These are phyloP conservation scores for Penicillium cinerascens DNA, from an alignment of 495 filamentous ascomycete species.

Conservation along the genomic window DNA sequence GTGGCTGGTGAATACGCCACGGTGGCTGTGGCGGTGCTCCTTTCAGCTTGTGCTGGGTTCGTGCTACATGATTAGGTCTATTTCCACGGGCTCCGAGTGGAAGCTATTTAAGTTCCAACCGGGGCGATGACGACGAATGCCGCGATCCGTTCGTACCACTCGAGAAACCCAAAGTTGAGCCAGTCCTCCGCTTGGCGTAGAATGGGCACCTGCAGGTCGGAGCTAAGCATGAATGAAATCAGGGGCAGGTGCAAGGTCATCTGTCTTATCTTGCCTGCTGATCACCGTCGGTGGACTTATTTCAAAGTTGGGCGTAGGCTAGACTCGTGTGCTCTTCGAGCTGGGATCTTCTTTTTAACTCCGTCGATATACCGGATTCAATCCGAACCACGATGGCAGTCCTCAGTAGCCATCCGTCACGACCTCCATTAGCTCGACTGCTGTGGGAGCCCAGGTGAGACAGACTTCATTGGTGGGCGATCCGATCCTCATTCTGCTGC, in stretches of 20 bases:
- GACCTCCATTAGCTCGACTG: constrained; percentile 29
- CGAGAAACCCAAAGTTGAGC: not conserved
- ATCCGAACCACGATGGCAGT: constrained; percentile 16
- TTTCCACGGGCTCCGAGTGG: not conserved
- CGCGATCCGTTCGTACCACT: constrained; percentile 15
- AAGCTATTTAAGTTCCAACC: not conserved
- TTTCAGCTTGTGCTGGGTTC: not conserved
- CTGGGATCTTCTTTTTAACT: not conserved
- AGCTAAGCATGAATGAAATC: not conserved
- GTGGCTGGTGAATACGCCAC: constrained; percentile 30
- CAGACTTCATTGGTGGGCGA: not conserved
- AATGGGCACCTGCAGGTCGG: constrained; percentile 9
- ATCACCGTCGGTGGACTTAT: constrained; percentile 3
- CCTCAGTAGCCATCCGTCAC: constrained; percentile 3
- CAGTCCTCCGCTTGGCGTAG: not conserved
- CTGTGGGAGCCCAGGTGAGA: constrained; percentile 40
- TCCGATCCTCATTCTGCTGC: constrained; percentile 1
- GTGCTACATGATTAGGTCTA: not conserved
- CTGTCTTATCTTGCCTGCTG: constrained; percentile 4
- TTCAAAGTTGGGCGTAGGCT: not conserved
- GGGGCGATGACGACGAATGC: constrained; percentile 11
- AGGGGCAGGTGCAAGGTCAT: not conserved
- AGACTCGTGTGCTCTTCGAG: not conserved
- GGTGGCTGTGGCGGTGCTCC: constrained; percentile 14
- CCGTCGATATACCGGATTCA: not conserved